Conservation (phyloP, 2,329 filamentous ascomycete genomes). For the Curvularia hawaiiensis region DNA sequence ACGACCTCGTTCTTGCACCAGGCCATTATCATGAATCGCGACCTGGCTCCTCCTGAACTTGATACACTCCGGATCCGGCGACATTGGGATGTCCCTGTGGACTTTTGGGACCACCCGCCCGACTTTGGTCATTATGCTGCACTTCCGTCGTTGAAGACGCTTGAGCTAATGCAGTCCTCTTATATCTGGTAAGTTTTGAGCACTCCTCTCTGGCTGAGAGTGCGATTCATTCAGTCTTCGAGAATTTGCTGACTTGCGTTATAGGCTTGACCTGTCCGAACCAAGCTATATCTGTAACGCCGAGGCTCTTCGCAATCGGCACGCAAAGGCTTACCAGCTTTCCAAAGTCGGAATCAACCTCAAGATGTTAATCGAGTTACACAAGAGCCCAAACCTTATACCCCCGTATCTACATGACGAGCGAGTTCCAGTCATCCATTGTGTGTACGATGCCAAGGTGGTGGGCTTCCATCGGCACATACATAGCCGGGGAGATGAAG, state of each 20-base stretch:
- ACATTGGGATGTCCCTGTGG: constrained; percentile 22
- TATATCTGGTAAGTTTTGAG: constrained; percentile 12
- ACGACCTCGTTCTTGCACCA: constrained; percentile 39
- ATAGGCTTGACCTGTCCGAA: constrained; percentile 10
- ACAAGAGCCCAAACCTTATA: constrained; percentile 27
- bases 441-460: constrained; percentile 54
- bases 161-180: constrained; percentile 37
- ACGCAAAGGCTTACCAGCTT: constrained; percentile 35
- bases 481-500: not conserved
- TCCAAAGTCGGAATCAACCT: constrained; percentile 35
- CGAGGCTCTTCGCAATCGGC: constrained; percentile 33
- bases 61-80: constrained; percentile 34
- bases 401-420: constrained; percentile 43
- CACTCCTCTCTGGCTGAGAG: not conserved
- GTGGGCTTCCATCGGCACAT: constrained; percentile 36
- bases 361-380: constrained; percentile 34
- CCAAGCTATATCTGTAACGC: constrained; percentile 31
- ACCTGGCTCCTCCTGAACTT: constrained; percentile 38
- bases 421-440: constrained; percentile 25
- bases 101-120: constrained; percentile 40
- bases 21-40: constrained; percentile 31
- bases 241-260: not conserved
- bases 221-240: not conserved
- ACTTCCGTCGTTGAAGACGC: constrained; percentile 31
- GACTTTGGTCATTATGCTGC: constrained; percentile 30